phyloP scores from a whole-genome alignment of 371 early-diverging fungal genomes.

The Mucor sp. region DNA sequence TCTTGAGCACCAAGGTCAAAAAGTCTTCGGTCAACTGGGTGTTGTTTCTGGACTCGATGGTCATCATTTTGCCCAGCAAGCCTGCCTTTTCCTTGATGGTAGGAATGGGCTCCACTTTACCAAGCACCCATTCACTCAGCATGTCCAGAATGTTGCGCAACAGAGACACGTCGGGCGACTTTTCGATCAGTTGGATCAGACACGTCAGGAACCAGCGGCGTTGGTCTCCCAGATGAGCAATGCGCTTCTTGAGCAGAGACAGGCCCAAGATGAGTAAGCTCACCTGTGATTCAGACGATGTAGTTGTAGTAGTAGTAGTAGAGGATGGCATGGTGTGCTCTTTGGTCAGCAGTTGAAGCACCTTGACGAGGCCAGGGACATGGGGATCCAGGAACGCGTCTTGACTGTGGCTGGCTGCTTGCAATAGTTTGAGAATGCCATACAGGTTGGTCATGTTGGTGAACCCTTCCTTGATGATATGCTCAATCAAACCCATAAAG shows the following conservation, averaged over 20 bases:
- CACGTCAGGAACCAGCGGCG: conserved; percentile 84
- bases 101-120: conserved; percentile 83
- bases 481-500: conserved; percentile 64
- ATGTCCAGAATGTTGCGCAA: conserved; percentile 78
- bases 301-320: conserved; percentile 3
- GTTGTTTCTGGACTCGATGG: conserved; percentile 71
- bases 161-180: conserved; percentile 73
- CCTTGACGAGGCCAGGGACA: conserved; percentile 78
- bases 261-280: conserved; percentile 71
- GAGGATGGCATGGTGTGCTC: conserved; percentile 63
- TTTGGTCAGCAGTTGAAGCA: conserved; percentile 82
- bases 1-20: conserved; percentile 82
- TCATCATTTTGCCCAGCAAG: conserved; percentile 89
- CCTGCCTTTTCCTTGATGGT: conserved; percentile 96
- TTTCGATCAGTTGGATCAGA: conserved; percentile 84
- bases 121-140: conserved; percentile 88
- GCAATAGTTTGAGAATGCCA: conserved; percentile 71
- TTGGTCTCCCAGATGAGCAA: conserved; percentile 85
- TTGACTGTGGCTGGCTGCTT: conserved; percentile 68
- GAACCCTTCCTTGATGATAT: conserved; percentile 66
- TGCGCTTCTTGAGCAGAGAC: conserved; percentile 74
- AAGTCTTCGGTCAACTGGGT: conserved; percentile 75
- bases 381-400: conserved; percentile 72
- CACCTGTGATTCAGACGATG: conserved; percentile 56
- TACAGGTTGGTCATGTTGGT: conserved; percentile 70